Conservation (phyloP, 768 basidiomycete species). For the Pisolithus microcarpus region DNA sequence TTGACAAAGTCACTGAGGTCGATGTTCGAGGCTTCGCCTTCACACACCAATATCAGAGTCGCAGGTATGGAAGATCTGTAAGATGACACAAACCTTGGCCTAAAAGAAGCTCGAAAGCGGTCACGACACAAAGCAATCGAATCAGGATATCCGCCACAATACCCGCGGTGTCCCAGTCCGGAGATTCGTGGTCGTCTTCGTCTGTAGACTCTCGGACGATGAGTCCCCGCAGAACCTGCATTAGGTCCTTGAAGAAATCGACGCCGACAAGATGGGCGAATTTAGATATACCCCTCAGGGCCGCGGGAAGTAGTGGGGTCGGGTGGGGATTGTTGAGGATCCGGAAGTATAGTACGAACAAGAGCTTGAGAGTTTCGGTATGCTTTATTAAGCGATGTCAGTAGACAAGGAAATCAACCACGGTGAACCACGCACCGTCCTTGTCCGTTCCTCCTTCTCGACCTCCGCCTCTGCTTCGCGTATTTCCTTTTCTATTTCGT, state of each 20-base stretch:
- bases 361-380: conserved; percentile 94
- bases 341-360: conserved; percentile 95
- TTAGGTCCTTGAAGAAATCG: conserved; percentile 74
- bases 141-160: conserved; percentile 42
- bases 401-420: conserved; percentile 5
- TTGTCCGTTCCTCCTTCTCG: conserved; percentile 82
- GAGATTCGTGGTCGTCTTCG: conserved; percentile 33
- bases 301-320: conserved; percentile 42
- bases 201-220: conserved; percentile 44
- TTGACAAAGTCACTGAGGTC: conserved; percentile 82
- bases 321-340: conserved; percentile 78
- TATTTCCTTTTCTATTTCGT: conserved; percentile 51
- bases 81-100: conserved; percentile 68
- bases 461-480: conserved; percentile 89
- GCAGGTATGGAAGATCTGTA: conserved; percentile 5
- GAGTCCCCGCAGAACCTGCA: conserved; percentile 77
- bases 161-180: conserved; percentile 21
- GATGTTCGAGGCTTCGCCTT: conserved; percentile 93
- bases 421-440: conserved; percentile 50
- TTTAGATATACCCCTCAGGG: conserved; percentile 85
- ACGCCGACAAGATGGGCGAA: conserved; percentile 96
- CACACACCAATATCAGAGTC: not conserved
- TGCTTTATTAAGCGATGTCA: conserved; percentile 48
- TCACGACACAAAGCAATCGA: conserved; percentile 80
- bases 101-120: too few relatives aligned